Base-by-base conservation (phyloP, 176 grass and related monocot species). In the Aegilops bicornis region DNA sequence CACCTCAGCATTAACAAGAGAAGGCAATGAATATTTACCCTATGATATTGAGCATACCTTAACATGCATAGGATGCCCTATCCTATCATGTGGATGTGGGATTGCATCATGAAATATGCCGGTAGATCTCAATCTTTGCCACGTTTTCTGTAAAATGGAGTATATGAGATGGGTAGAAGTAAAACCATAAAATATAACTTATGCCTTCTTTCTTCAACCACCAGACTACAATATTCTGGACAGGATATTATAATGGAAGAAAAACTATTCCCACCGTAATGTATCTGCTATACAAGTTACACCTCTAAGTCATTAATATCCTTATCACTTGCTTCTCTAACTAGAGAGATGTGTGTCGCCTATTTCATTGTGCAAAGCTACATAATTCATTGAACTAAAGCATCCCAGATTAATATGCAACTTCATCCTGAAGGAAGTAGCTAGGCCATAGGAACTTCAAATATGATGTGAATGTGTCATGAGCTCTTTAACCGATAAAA, bases 61-160 rank as follows among this genome's bases (percentile, higher is more conserved):
- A 24, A 97, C 92, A 90, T 95, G 92, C 92, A 95, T 95, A 64
- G 95, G 95, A 85, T 93, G 80, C 74, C 91, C 89, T 54, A 93
- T 70, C 72, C 92, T 95, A 43, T 88, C 71, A 90, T 52, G 67
- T 73, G 95, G 89, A 87, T 85, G 79, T 63, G 91, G 95, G 85
- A 97, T 84, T 84, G 92, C 92, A 87, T 97, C 92, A 64, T 91
- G 92, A 92, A 97, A 93, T 93, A 95, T 88, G 66, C 87, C 89
- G 0, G 71, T 73, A 80, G 76, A 82, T 87, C 83, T 91, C 77
- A 95, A 68, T 86, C 92, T 87, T 95, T 93, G 89, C 95, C 95
- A 97, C 15, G 92, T 95, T 93, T 91, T 97, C 95, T 97, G 71
- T 42, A 32, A 85, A 85, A 83, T 65, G 29, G 59, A 87, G 52